Evolutionary conservation across 2,329 filamentous ascomycete species (phyloP).

Genomic region (Colletotrichum filicis): DNA sequence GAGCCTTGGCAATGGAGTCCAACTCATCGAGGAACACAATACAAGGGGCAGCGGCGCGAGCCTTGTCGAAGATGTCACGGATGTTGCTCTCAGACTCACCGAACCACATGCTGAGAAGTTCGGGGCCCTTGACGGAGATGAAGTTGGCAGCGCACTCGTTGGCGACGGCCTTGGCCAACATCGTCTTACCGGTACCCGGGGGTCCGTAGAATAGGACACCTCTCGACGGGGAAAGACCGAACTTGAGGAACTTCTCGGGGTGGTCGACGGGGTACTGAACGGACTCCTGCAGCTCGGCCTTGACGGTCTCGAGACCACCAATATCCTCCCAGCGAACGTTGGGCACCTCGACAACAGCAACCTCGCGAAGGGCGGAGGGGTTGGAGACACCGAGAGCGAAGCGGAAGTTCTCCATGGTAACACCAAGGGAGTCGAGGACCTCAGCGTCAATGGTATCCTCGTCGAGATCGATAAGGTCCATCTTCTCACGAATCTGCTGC

Average conservation of each 20-base stretch:
- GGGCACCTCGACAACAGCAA: slow-evolving; percentile 98
- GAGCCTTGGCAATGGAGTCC: slow-evolving; percentile 99
- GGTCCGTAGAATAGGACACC: slow-evolving; percentile 99
- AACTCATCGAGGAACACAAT: slow-evolving; percentile 99
- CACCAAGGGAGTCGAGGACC: slow-evolving; percentile 96
- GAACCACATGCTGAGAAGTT: slow-evolving; percentile 99
- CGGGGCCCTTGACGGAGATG: slow-evolving; percentile 98
- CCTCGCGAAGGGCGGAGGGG: slow-evolving; percentile 97
- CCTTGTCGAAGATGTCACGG: slow-evolving; percentile 99
- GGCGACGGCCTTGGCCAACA: slow-evolving; percentile 98
- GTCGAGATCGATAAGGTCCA: slow-evolving; percentile 98
- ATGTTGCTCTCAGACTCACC: slow-evolving; percentile 99
- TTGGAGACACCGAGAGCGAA: slow-evolving; percentile 98
- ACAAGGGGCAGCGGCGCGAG: slow-evolving; percentile 95
- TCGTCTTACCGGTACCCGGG: slow-evolving; percentile 99
- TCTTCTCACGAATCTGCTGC: slow-evolving; percentile 99
- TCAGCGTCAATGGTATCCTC: slow-evolving; percentile 99
- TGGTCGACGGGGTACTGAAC: slow-evolving; percentile 99
- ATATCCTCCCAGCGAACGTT: slow-evolving; percentile 99
- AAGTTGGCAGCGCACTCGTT: slow-evolving; percentile 99
- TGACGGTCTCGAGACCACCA: slow-evolving; percentile 97
- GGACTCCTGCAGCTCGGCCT: slow-evolving; percentile 98
- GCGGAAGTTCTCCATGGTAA: slow-evolving; percentile 99
- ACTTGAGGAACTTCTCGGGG: slow-evolving; percentile 99
- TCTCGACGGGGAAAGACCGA: slow-evolving; percentile 95